Base-by-base conservation (phyloP, 1,139 yeast species). In the Blastobotrys ciferrii region DNA sequence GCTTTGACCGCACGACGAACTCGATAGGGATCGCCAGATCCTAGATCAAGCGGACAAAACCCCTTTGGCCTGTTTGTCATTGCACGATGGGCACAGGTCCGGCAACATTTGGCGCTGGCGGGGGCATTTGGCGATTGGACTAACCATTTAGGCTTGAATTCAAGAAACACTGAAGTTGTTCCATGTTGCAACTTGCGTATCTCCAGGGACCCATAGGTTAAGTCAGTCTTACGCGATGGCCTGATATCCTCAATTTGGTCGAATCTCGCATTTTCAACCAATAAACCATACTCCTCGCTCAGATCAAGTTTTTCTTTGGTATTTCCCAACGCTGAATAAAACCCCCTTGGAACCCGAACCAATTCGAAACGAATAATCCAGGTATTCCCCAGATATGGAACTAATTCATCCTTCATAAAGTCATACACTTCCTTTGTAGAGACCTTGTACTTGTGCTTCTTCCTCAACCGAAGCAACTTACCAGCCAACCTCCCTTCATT, bases 71-170 rank as follows among this genome's bases (percentile, higher is more conserved):
- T 49, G 38, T 63, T 62, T 13, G 74, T 66, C 51, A 56, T 47
- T 12, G 46, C 48, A 32, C 65, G 58, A 20, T 73, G 56, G 0
- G 78, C 77, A 57, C 79, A 75, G 2, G 76, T 75, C 3, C 79
- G 60, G 52, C 79, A 75, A 0, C 61, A 57, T 2, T 41, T 14
- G 1, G 66, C 55, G 13, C 52, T 56, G 1, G n/a, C 20, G 1
- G 74, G 71, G 1, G 73, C 71, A 38, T 55, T 60, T 1, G 71
- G 69, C 0, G 67, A 64, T 47, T 62, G 65, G 2, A 51, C 31
- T 5, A 74, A 62, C 78, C 78, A 75, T 53, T 75, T 75, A 0
- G 79, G 79, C 55, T 75, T 75, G 50, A 74, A 63, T 47, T 74
- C 75, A 2, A 71, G 53, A 2, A 62, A 36, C 7, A 36, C 19